Conservation (phyloP, 208 protist species). For the Endotrypanum monterogeii region DNA sequence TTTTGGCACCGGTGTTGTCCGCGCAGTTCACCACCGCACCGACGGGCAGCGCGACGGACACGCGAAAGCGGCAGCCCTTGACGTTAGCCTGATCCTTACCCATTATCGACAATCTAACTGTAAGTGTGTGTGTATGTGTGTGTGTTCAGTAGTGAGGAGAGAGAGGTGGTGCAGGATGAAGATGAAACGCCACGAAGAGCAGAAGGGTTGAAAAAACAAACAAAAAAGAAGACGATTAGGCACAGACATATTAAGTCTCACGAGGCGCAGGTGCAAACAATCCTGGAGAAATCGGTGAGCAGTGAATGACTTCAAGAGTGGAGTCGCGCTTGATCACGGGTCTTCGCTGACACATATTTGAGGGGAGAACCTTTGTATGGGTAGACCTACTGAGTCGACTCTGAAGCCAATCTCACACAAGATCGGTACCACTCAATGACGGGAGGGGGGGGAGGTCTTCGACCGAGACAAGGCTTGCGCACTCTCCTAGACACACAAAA, state of each 20-base stretch:
- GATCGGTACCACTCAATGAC: not conserved
- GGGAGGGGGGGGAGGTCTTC: not conserved
- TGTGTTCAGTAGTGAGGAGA: not conserved
- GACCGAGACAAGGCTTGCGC: not conserved
- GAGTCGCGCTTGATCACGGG: not conserved
- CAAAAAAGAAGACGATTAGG: not conserved
- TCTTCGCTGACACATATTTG: not conserved
- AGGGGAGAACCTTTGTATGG: not conserved
- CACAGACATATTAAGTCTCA: not conserved
- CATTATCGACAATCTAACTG: slow-evolving; percentile 62
- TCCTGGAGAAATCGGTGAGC: not conserved
- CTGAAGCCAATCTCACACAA: not conserved
- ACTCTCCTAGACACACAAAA: not conserved
- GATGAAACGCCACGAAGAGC: slow-evolving; percentile 13
- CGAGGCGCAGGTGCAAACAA: not conserved
- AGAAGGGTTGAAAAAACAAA: not conserved
- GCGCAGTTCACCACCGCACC: slow-evolving; percentile 99
- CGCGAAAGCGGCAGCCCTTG: slow-evolving; percentile 98
- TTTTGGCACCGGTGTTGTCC: slow-evolving; percentile 99
- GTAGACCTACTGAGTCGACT: not conserved
- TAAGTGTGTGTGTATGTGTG: slow-evolving; percentile 9
- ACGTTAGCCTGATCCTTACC: slow-evolving; percentile 91
- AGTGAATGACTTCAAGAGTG: not conserved
- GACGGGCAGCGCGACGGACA: slow-evolving; percentile 98
- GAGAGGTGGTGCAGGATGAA: slow-evolving; percentile 15